These are phyloP conservation scores for Leccinum laetum DNA, from an alignment of 1,284 basidiomycete species.

Conservation along the genomic window DNA sequence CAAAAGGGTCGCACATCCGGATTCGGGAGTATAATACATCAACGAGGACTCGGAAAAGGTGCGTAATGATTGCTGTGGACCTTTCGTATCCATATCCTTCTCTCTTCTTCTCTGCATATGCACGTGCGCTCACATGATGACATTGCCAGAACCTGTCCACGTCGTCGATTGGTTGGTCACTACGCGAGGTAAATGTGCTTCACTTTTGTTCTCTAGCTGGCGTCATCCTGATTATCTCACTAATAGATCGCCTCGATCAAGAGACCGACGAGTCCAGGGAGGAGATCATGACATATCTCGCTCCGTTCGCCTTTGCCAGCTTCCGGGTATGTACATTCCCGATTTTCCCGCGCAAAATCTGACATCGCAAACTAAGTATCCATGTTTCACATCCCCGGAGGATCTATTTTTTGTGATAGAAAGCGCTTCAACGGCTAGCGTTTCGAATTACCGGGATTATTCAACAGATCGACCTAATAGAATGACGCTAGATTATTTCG, in stretches of 20 bases:
- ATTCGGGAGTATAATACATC: too few species aligned
- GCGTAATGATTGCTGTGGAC: too few species aligned
- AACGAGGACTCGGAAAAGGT: too few species aligned
- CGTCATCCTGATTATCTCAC: slow-evolving; percentile 3
- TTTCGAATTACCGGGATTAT: slow-evolving; percentile 17
- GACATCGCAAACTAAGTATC: slow-evolving; percentile 30
- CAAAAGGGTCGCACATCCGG: too few species aligned
- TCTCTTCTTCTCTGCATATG: too few species aligned
- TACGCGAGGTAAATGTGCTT: slow-evolving; percentile 25
- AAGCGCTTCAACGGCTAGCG: not conserved
- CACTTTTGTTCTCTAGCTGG: not conserved
- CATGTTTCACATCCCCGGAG: slow-evolving; percentile 30
- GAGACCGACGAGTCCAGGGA: slow-evolving; percentile 38
- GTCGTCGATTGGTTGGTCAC: slow-evolving; percentile 40
- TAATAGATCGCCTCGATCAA: slow-evolving; percentile 34
- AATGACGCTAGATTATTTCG: slow-evolving; percentile 42
- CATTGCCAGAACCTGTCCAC: too few species aligned
- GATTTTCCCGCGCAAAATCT: slow-evolving; percentile 5
- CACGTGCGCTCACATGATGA: too few species aligned
- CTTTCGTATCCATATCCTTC: too few species aligned
- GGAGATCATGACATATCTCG: slow-evolving; percentile 38
- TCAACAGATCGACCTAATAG: slow-evolving; percentile 29
- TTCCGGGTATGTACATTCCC: slow-evolving; percentile 42
- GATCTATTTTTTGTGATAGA: slow-evolving; percentile 16
- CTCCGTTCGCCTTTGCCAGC: slow-evolving; percentile 46